Evolutionary conservation across 2,329 filamentous ascomycete species (phyloP).

Genomic region (Onygena corvina): DNA sequence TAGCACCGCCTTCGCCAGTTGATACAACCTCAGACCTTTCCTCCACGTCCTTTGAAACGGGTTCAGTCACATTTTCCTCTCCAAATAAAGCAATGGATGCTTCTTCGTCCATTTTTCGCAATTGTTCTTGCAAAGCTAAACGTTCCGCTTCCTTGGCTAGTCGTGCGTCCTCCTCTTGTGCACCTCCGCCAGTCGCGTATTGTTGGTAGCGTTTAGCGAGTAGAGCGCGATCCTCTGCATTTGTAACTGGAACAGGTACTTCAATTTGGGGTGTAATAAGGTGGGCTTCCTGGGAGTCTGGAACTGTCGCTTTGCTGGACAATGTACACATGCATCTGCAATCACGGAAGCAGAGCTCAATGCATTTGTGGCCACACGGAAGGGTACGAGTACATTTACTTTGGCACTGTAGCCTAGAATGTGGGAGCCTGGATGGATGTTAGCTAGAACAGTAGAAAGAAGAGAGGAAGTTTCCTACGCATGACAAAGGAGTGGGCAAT

Average conservation of each 20-base stretch:
- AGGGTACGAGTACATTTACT: conserved; percentile 25
- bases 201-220: conserved; percentile 19
- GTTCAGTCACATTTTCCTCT: neutral
- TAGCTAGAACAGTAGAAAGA: conserved; percentile 9
- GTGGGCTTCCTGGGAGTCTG: neutral
- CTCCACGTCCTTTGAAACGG: neutral
- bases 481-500: conserved; percentile 43
- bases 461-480: conserved; percentile 27
- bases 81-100: conserved; percentile 16
- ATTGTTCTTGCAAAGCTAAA: conserved; percentile 12
- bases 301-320: neutral
- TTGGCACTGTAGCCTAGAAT: conserved; percentile 28
- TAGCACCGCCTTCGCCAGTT: conserved; percentile 1
- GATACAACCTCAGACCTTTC: neutral
- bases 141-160: conserved; percentile 15
- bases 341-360: conserved; percentile 21
- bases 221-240: conserved; percentile 11
- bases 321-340: conserved; percentile 25
- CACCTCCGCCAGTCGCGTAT: conserved; percentile 25
- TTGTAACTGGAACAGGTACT: neutral
- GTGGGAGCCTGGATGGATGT: conserved; percentile 24
- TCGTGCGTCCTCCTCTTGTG: conserved; percentile 20
- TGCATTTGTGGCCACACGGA: conserved; percentile 32
- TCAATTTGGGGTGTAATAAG: neutral
- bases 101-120: conserved; percentile 16